Evolutionary conservation across 371 early-diverging fungal genomes (phyloP), one percentile per base, ranked within the genome.

Genomic region (Mortierella polycephala): DNA sequence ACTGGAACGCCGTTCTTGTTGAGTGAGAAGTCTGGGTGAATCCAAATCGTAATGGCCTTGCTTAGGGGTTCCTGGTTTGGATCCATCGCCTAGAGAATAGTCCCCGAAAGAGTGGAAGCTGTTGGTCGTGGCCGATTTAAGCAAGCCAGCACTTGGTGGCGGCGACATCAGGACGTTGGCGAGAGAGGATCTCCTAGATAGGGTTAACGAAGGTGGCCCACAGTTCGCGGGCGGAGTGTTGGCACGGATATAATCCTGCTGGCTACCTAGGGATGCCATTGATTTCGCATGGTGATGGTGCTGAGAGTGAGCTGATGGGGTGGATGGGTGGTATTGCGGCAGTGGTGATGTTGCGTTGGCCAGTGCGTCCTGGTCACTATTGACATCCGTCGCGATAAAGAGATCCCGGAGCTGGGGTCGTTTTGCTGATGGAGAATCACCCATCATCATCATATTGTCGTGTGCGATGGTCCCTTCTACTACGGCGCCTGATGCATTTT

Each of bases 211-310:
- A 44, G 62, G 41, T 39, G 30, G 30, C 30, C 57, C 70, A 55
- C 75, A 70, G 42, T 65, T 75, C 13, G 75, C 67, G 14, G 75
- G 70, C 7, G 70, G 66, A 1, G 60, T 53, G 46, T 62, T 59
- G 47, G 45, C 57, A 8, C 42, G 62, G 30, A 59, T 10, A 16
- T 40, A 30, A 53, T 64, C 64, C 6, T 37, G 21, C 5, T 57
- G 58, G 5, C 8, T 42, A 14, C 60, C 61, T 11, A 44, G 30
- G 30, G 30, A 30, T 4, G 30, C 1, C 30, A 30, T 4, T 30
- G 30, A 30, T 30, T 30, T 30, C 7, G 1, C 66, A 51, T 50
- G 61, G 7, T 12, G 66, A 20, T 54, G 53, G 55, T n/a, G 55
- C 41, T 18, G 51, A 18, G 51, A 18, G 51, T 49, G 11, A 21